Evolutionary conservation across 2,329 filamentous ascomycete genomes (phyloP).

Genomic region (Eutypa lata): DNA sequence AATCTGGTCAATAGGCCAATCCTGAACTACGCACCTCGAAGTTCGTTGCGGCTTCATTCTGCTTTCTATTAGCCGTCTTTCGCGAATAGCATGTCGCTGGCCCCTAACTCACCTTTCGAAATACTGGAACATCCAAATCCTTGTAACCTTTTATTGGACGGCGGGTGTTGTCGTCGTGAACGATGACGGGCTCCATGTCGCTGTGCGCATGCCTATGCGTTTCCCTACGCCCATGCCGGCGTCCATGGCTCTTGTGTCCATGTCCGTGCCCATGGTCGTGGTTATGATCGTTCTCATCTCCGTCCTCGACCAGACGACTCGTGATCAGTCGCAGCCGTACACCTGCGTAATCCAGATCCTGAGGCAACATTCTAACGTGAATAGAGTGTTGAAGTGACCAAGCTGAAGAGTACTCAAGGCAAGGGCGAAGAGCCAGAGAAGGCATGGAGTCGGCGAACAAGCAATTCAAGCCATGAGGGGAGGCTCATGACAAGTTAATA

Average conservation of each 20-base stretch:
- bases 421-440: background rate
- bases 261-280: conserved; percentile 11
- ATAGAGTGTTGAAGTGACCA: background rate
- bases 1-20: background rate
- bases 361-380: background rate
- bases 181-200: background rate
- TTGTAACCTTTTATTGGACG: conserved; percentile 2
- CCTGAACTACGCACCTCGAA: conserved; percentile 15
- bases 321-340: conserved; percentile 18
- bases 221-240: background rate
- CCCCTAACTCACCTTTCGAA: conserved; percentile 14
- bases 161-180: background rate
- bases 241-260: background rate
- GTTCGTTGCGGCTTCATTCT: conserved; percentile 20
- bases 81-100: background rate
- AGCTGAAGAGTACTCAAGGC: no score
- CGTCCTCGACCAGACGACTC: conserved; percentile 15
- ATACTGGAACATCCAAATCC: conserved; percentile 12
- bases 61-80: conserved; percentile 6
- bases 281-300: conserved; percentile 1
- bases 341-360: conserved; percentile 20
- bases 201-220: background rate
- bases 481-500: background rate
- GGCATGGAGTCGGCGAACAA: background rate
- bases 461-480: background rate